phyloP scores from a whole-genome alignment of 192 early-diverging fungal genomes.

The Coemansia sp. region DNA sequence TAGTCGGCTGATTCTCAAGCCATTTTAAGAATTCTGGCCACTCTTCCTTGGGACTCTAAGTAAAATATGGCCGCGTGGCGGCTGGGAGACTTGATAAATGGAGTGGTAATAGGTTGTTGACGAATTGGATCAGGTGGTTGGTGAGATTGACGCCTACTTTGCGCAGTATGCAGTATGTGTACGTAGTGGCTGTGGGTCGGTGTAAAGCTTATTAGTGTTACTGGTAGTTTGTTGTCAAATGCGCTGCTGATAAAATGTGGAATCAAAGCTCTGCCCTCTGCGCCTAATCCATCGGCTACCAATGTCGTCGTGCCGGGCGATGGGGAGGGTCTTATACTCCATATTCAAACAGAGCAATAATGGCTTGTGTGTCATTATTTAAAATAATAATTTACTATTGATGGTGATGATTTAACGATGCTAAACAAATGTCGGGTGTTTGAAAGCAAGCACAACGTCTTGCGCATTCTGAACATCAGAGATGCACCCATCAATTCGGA shows the following conservation, averaged over 20 bases:
- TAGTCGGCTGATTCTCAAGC: constrained; percentile 10
- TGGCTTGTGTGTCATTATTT: constrained; percentile 24
- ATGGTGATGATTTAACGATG: neutral
- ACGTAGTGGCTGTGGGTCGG: constrained; percentile 49
- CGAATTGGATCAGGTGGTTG: constrained; percentile 22
- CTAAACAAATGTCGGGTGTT: neutral
- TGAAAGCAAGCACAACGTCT: neutral
- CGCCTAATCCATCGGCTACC: constrained; percentile 17
- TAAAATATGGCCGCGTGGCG: constrained; percentile 30
- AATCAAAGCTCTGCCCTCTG: constrained; percentile 17
- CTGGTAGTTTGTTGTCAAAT: neutral
- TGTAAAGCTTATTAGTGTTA: constrained; percentile 29
- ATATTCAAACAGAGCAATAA: constrained; percentile 38
- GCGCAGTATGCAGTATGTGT: constrained; percentile 52
- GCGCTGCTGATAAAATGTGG: constrained; percentile 29
- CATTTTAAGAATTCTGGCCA: constrained; percentile 35
- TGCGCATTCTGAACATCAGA: neutral
- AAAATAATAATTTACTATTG: neutral
- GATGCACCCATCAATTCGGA: neutral
- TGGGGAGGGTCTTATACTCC: constrained; percentile 28
- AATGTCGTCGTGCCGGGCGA: constrained; percentile 19
- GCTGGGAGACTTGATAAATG: neutral
- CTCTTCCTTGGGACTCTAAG: neutral
- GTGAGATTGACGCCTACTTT: constrained; percentile 40
- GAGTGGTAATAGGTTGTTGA: constrained; percentile 19